Conservation (phyloP, 257 asterid species). For the Galeopsis tetrahit region DNA sequence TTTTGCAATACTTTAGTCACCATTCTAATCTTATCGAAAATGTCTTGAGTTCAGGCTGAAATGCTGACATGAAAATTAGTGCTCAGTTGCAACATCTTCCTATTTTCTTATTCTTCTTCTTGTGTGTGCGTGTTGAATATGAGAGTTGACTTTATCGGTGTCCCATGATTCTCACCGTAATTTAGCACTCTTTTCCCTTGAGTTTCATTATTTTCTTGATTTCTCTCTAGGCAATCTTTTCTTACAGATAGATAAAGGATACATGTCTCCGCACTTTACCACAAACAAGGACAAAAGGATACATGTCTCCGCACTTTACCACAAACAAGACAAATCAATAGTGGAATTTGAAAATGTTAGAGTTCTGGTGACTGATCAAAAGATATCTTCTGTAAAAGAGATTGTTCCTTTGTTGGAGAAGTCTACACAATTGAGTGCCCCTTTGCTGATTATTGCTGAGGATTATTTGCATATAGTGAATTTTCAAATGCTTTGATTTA, state of each 20-base stretch:
- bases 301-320: too few species aligned
- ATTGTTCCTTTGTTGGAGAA: slow-evolving; percentile 93
- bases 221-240: slow-evolving; percentile 81
- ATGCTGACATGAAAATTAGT: background rate
- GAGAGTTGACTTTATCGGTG: background rate
- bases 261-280: slow-evolving; percentile 85
- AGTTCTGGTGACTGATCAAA: slow-evolving; percentile 89
- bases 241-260: slow-evolving; percentile 97
- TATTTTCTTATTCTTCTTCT: background rate
- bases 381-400: slow-evolving; percentile 62
- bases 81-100: background rate
- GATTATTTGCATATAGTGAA: too few species aligned
- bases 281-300: too few species aligned
- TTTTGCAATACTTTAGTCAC: background rate
- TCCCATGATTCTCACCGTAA: slow-evolving; percentile 18
- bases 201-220: slow-evolving; percentile 60
- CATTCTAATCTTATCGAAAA: background rate
- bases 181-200: slow-evolving; percentile 38
- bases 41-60: background rate
- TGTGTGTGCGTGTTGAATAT: background rate
- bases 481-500: too few species aligned
- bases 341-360: slow-evolving; percentile 88
- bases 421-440: slow-evolving; percentile 87
- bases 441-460: slow-evolving; percentile 88
- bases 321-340: slow-evolving; percentile 64